Conservation (phyloP, 106 monocot genomes). For the Allium cepa region DNA sequence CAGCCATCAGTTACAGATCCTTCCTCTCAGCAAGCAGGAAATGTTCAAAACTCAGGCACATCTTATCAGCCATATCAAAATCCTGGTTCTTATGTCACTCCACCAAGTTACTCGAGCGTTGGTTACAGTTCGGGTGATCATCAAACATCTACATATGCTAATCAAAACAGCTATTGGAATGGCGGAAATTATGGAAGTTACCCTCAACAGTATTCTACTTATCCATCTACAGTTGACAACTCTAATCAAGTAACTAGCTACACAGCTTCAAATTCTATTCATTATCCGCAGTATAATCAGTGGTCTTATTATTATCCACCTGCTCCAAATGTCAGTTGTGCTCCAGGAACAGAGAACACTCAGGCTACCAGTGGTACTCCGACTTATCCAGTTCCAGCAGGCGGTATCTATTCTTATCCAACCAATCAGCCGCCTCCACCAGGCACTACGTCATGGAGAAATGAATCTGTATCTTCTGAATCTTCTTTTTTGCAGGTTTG, state of each 20-base stretch:
- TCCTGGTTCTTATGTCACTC: constrained; percentile 37
- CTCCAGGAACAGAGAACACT: constrained; percentile 37
- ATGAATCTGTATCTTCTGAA: constrained; percentile 25
- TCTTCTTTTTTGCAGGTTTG: constrained; percentile 59
- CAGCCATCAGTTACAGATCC: constrained; percentile 34
- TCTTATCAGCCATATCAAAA: constrained; percentile 98
- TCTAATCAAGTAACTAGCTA: constrained; percentile 31
- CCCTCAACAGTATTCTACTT: constrained; percentile 45
- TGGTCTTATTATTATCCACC: constrained; percentile 46
- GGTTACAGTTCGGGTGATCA: constrained; percentile 96
- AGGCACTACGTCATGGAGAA: constrained; percentile 90
- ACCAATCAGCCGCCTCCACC: constrained; percentile 93
- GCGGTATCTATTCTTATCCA: constrained; percentile 35
- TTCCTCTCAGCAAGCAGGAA: constrained; percentile 76
- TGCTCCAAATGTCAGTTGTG: constrained; percentile 19
- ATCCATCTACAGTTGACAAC: constrained; percentile 39
- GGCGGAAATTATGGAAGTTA: constrained; percentile 26
- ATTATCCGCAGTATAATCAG: constrained; percentile 73
- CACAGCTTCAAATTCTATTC: constrained; percentile 23
- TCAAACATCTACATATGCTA: constrained; percentile 74
- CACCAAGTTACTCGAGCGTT: constrained; percentile 55
- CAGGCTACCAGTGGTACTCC: constrained; percentile 13
- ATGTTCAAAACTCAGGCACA: constrained; percentile 91
- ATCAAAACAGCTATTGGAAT: constrained; percentile 60
- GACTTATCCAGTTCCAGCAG: constrained; percentile 15